phyloP scores from a whole-genome alignment of 768 basidiomycete species.

The Phlebiopsis gigantea region DNA sequence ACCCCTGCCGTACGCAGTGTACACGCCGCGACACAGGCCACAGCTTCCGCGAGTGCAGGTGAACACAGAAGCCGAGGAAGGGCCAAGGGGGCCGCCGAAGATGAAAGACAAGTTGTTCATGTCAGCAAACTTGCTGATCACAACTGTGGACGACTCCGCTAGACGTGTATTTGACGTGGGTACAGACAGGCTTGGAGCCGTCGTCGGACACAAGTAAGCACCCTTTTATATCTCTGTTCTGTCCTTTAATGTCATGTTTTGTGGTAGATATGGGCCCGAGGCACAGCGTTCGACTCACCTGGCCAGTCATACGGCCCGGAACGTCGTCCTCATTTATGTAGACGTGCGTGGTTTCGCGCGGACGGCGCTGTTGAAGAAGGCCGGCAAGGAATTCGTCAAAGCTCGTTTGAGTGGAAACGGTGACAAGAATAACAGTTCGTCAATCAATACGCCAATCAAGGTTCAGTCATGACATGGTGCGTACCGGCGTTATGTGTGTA shows the following conservation, averaged over 20 bases:
- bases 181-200: conserved; percentile 40
- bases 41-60: background rate
- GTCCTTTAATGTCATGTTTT: conserved; percentile 1
- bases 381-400: conserved; percentile 53
- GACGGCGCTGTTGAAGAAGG: conserved; percentile 59
- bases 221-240: background rate
- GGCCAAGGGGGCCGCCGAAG: conserved; percentile 22
- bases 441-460: too few species aligned
- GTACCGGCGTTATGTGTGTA: too few species aligned
- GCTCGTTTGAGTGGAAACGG: conserved; percentile 30
- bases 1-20: conserved; percentile 11
- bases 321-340: conserved; percentile 72
- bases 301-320: conserved; percentile 60
- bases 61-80: background rate
- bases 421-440: too few species aligned
- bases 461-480: too few species aligned
- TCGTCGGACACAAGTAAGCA: conserved; percentile 49
- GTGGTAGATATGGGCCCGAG: conserved; percentile 54
- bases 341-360: conserved; percentile 71
- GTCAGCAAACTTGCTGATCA: conserved; percentile 61
- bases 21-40: conserved; percentile 4
- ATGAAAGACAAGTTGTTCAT: conserved; percentile 48
- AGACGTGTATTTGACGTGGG: conserved; percentile 47
- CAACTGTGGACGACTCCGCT: conserved; percentile 57
- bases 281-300: conserved; percentile 55